Evolutionary conservation across 495 filamentous ascomycete species (phyloP), one percentile per base, ranked within the genome.

Genomic region (Pseudotulostoma volvatum): DNA sequence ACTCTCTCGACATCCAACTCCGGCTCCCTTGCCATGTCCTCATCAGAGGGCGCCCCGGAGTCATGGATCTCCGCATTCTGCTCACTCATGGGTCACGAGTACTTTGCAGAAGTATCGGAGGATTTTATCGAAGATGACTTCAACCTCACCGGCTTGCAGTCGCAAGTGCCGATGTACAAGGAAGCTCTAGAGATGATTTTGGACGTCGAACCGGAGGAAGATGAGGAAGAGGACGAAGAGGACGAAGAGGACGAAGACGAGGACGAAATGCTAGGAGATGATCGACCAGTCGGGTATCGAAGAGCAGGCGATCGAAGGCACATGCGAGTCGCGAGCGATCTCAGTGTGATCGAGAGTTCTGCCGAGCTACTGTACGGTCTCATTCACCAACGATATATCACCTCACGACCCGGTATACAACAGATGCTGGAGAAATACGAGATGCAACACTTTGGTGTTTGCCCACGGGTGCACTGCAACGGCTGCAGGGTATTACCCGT

Each of bases 61-160:
- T 90, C 84, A 31, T 97, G 90, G 90, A 96, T 97, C 63, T 79
- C 82, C 38, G 88, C 85, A 35, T 97, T 94, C 59, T 97, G 90
- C 64, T 84, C 82, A 20, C 67, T 96, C 23, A 71, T 94, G 42
- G 90, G 90, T 39, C 90, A 97, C 55, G 90, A 97, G 55, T 97
- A 96, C 61, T 97, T 97, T 55, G 92, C 92, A 36, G 90, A 97
- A 59, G 87, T 97, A 31, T 86, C 84, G 15, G 90, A 97, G 61
- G 90, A 97, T 43, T 97, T 97, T 54, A 96, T 97, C 49, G 90
- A 97, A 58, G 90, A 97, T 75, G 90, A 97, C 55, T 97, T 97
- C 66, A 97, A 97, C 61, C 68, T 97, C 38, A 97, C 90, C 3
- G 90, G 90, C 16, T 69, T 97, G 43, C 84, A 93, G 60, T 81